A percentile compares a stretch with the other conserved stretches of the same genome.
phyloP scores from a whole-genome alignment of 2,329 filamentous ascomycete genomes.

The Tolypocladium pustulatum region DNA sequence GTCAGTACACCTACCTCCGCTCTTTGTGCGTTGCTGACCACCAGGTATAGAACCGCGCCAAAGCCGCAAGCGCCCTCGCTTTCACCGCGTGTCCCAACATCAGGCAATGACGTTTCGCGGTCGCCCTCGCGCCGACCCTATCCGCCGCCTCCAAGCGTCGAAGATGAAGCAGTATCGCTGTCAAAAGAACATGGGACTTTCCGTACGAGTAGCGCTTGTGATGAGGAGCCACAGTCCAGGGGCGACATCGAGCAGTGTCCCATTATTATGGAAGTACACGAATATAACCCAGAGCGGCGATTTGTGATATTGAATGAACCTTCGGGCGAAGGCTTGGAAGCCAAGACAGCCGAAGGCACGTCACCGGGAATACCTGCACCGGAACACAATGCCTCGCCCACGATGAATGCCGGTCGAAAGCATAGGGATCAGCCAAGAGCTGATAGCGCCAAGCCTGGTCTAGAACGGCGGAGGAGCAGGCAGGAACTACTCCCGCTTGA shows the following conservation, averaged over 20 bases:
- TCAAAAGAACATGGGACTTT: conserved; percentile 45
- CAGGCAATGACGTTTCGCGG: conserved; percentile 1
- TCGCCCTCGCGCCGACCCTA: conserved; percentile 19
- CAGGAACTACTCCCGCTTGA: conserved; percentile 34
- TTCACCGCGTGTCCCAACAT: conserved; percentile 4
- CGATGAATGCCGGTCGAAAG: not conserved
- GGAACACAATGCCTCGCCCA: not conserved
- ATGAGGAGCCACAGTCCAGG: conserved; percentile 48
- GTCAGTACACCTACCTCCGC: conserved; percentile 9
- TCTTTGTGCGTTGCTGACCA: not conserved
- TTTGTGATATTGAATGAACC: conserved; percentile 47
- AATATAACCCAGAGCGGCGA: conserved; percentile 51
- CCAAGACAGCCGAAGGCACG: not conserved
- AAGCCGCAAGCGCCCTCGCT: not conserved
- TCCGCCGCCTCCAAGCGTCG: conserved; percentile 55
- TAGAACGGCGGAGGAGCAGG: conserved; percentile 20
- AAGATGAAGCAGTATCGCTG: conserved; percentile 56
- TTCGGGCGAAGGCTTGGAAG: conserved; percentile 2
- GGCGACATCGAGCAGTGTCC: conserved; percentile 60
- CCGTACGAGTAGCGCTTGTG: conserved; percentile 15
- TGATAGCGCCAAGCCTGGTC: conserved; percentile 7
- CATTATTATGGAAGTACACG: conserved; percentile 52
- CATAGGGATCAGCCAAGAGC: not conserved
- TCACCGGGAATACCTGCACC: not conserved
- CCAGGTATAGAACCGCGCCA: conserved; percentile 10